These are phyloP conservation scores for Ophiocordyceps camponoti-floridani DNA, from an alignment of 2,329 filamentous ascomycete genomes.

Conservation along the genomic window DNA sequence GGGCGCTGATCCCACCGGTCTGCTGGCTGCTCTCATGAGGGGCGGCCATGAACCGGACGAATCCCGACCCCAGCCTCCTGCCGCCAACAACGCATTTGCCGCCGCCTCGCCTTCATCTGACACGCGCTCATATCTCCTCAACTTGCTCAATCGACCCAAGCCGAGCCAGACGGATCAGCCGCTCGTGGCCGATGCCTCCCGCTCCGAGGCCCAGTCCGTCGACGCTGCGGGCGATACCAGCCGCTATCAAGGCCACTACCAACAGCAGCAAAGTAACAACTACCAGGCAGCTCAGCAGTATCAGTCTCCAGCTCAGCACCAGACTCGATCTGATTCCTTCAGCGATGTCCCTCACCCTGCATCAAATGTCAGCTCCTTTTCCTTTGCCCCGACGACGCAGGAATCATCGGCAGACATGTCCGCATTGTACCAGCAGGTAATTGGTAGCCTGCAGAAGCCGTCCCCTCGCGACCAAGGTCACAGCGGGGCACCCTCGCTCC, in stretches of 20 bases:
- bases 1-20: conserved; percentile 35
- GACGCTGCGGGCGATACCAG: conserved; percentile 11
- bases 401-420: conserved; percentile 15
- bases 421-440: conserved; percentile 18
- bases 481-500: conserved; percentile 19
- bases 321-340: conserved; percentile 8
- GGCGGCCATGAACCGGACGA: conserved; percentile 32
- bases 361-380: conserved; percentile 9
- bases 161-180: conserved; percentile 38
- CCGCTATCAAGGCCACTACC: conserved; percentile 12
- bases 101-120: conserved; percentile 40
- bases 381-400: conserved; percentile 16
- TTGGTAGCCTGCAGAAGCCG: conserved; percentile 17
- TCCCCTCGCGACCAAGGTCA: conserved; percentile 20
- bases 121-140: conserved; percentile 72
- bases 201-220: conserved; percentile 24
- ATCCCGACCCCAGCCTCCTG: conserved; percentile 7
- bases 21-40: conserved; percentile 43
- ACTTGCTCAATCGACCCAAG: conserved; percentile 67
- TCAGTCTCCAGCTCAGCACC: conserved; percentile 7
- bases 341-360: conserved; percentile 7
- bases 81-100: conserved; percentile 19
- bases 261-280: conserved; percentile 8
- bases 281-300: conserved; percentile 10
- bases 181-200: conserved; percentile 21